These are phyloP conservation scores for Rhododendron ferrugineum DNA, from an alignment of 148 eudicot genomes.

Conservation along the genomic window DNA sequence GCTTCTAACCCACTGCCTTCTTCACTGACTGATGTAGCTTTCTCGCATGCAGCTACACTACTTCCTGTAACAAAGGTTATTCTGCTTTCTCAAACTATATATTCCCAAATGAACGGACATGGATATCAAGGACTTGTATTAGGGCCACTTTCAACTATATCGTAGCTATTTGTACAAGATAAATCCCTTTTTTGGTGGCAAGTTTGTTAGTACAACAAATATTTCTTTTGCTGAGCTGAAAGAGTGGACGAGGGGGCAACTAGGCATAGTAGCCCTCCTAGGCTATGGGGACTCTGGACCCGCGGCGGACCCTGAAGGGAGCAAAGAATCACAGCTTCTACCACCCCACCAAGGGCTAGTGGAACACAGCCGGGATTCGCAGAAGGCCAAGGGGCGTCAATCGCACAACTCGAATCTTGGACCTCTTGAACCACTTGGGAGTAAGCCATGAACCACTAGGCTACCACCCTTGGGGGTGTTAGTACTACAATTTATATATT, in stretches of 20 bases:
- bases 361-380: not conserved
- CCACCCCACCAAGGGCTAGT: not conserved
- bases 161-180: not conserved
- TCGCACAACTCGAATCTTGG: not conserved
- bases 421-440: not conserved
- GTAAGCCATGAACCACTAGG: not conserved
- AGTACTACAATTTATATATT: not conserved
- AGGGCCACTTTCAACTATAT: not conserved
- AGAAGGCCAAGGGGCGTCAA: not conserved
- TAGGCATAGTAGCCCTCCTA: not conserved
- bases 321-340: not conserved
- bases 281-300: not conserved
- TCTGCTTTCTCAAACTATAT: not conserved
- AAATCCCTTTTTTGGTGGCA: not conserved
- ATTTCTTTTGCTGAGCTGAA: not conserved
- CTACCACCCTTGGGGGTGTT: not conserved
- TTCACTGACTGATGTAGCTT: slow-evolving; percentile 93
- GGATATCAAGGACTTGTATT: not conserved
- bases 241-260: not conserved
- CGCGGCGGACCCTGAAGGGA: not conserved
- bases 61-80: slow-evolving; percentile 96
- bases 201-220: not conserved
- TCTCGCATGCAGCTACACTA: slow-evolving; percentile 95
- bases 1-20: slow-evolving; percentile 91
- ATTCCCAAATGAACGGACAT: not conserved